phyloP scores from a whole-genome alignment of 176 grass and related monocot species.

The Cenchrus purpureus region DNA sequence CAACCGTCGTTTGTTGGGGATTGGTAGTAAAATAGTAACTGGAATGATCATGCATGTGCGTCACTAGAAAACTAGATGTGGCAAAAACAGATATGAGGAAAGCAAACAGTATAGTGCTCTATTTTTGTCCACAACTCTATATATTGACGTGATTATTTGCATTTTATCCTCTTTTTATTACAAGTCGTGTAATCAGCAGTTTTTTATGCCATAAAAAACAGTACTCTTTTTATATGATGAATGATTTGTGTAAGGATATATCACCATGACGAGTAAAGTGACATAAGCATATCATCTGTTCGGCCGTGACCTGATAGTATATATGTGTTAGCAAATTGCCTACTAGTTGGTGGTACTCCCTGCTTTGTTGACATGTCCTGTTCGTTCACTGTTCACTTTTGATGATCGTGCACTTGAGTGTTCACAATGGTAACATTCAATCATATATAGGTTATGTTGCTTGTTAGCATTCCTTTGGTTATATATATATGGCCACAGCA shows the following conservation, averaged over 20 bases:
- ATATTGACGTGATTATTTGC: not conserved
- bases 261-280: constrained; percentile 1
- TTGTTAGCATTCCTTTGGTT: constrained; percentile 7
- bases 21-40: not conserved
- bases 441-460: constrained; percentile 13
- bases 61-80: not conserved
- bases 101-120: not conserved
- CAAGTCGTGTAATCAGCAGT: not conserved
- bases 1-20: not conserved
- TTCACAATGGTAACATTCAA: constrained; percentile 66
- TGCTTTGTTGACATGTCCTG: constrained; percentile 25
- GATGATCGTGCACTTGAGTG: constrained; percentile 48
- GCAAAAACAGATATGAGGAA: constrained; percentile 1
- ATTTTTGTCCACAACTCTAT: not conserved
- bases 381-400: constrained; percentile 36
- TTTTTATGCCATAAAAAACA: not conserved
- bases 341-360: constrained; percentile 36
- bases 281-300: constrained; percentile 11
- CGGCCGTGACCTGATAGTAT: constrained; percentile 33
- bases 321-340: constrained; percentile 20
- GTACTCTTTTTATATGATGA: not conserved
- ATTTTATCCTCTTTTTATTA: not conserved
- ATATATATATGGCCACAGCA: not conserved
- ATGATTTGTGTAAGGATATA: not conserved
- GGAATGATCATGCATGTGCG: not conserved